Evolutionary conservation across 306 rosid genomes (phyloP).

Genomic region (Gastrolobium bilobum): DNA sequence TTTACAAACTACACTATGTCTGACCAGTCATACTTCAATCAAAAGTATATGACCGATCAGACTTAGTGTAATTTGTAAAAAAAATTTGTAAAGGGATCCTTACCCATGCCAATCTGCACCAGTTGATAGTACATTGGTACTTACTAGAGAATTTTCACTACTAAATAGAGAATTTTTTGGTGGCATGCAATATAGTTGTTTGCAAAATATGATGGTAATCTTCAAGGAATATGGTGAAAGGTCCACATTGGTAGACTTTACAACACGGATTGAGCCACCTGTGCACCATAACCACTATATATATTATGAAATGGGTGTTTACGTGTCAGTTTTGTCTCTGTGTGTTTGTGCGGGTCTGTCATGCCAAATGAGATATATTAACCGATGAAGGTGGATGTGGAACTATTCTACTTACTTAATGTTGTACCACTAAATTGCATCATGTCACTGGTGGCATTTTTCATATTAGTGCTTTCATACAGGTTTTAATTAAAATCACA

Average conservation of each 20-base stretch:
- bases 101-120: not conserved
- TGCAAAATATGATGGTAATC: conserved; percentile 27
- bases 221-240: conserved; percentile 29
- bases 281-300: conserved; percentile 36
- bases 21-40: no score
- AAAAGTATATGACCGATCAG: no score
- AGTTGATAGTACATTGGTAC: not conserved
- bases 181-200: not conserved
- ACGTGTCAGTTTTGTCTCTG: conserved; percentile 45
- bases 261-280: conserved; percentile 28
- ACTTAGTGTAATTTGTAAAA: no score
- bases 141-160: not conserved
- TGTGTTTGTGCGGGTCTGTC: conserved; percentile 22
- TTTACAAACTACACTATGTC: no score
- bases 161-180: not conserved
- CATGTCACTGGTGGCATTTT: conserved; percentile 42
- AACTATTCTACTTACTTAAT: conserved; percentile 41
- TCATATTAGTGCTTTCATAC: conserved; percentile 45
- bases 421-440: conserved; percentile 20
- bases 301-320: conserved; percentile 46
- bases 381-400: conserved; percentile 61
- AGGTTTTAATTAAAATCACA: not conserved
- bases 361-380: conserved; percentile 36
- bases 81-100: no score
- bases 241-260: conserved; percentile 35